These are phyloP conservation scores for Alloascoidea hylecoeti DNA, from an alignment of 805 yeast species.

Conservation along the genomic window DNA sequence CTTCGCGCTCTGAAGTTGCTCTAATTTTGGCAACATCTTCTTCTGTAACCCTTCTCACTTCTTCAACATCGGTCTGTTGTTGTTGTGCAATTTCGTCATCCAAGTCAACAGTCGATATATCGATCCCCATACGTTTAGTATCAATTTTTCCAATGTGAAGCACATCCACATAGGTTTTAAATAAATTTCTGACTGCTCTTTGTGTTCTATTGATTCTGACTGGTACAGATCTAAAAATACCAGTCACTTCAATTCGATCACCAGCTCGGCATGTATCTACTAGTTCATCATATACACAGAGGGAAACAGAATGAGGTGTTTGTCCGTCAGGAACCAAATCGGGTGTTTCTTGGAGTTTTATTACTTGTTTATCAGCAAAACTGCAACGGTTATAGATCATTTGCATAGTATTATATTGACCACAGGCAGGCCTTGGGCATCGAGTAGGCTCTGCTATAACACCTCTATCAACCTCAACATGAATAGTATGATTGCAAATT, in stretches of 20 bases:
- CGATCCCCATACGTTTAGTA: slow-evolving; percentile 67
- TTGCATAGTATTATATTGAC: slow-evolving; percentile 75
- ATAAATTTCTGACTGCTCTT: slow-evolving; percentile 69
- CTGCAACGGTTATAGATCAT: slow-evolving; percentile 84
- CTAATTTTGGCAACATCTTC: slow-evolving; percentile 57
- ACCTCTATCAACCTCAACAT: slow-evolving; percentile 90
- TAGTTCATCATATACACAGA: slow-evolving; percentile 90
- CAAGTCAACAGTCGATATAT: slow-evolving; percentile 44
- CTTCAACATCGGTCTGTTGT: slow-evolving; percentile 63
- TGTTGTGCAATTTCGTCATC: slow-evolving; percentile 37
- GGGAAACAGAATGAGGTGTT: slow-evolving; percentile 90
- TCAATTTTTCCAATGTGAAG: slow-evolving; percentile 87
- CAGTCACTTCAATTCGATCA: slow-evolving; percentile 91
- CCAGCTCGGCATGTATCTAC: slow-evolving; percentile 95
- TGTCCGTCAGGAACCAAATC: slow-evolving; percentile 97
- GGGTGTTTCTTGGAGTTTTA: slow-evolving; percentile 90
- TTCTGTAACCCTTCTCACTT: slow-evolving; percentile 50
- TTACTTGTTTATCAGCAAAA: slow-evolving; percentile 91
- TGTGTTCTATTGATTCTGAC: slow-evolving; percentile 79
- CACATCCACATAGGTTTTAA: slow-evolving; percentile 88
- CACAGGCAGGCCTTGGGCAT: slow-evolving; percentile 86
- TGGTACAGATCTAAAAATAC: slow-evolving; percentile 86
- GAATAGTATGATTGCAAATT: slow-evolving; percentile 86
- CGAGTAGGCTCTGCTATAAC: slow-evolving; percentile 83
- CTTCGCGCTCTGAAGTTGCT: slow-evolving; percentile 50